A percentile compares a stretch with the other conserved stretches of the same genome.
Evolutionary conservation across 352 stramenopile genomes (phyloP).

Genomic region (Pythium graminicola): DNA sequence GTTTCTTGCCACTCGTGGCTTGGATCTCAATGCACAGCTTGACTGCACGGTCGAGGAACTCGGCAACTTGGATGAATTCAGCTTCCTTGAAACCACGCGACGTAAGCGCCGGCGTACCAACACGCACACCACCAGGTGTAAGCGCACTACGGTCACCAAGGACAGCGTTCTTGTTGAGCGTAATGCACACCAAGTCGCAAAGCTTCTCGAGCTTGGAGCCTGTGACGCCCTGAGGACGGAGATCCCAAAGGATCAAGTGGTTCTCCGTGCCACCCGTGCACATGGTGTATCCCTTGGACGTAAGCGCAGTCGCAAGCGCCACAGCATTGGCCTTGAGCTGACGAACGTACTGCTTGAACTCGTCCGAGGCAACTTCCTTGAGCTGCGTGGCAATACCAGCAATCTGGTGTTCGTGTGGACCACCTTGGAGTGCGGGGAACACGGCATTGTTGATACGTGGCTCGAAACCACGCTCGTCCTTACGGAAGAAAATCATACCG

Average conservation of each 20-base stretch:
- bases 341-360: conserved; percentile 95
- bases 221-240: conserved; percentile 94
- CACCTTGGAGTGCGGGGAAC: conserved; percentile 98
- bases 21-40: conserved; percentile 85
- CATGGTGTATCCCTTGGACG: conserved; percentile 91
- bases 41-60: conserved; percentile 95
- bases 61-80: conserved; percentile 93
- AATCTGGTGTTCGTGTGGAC: conserved; percentile 99
- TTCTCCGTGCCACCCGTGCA: conserved; percentile 98
- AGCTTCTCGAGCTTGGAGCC: conserved; percentile 95
- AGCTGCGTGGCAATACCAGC: conserved; percentile 97
- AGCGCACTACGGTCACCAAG: conserved; percentile 96
- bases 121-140: conserved; percentile 94
- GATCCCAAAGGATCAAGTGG: conserved; percentile 96
- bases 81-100: conserved; percentile 94
- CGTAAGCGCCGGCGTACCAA: conserved; percentile 94
- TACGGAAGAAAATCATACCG: conserved; percentile 99
- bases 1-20: conserved; percentile 84
- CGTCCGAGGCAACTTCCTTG: conserved; percentile 92
- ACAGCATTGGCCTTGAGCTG: conserved; percentile 87
- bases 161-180: conserved; percentile 99
- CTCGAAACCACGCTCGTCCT: conserved; percentile 92
- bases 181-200: conserved; percentile 95
- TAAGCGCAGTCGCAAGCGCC: conserved; percentile 86
- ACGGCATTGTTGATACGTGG: conserved; percentile 99